Evolutionary conservation across 306 rosid species (phyloP).

Genomic region (Trifolium repens): DNA sequence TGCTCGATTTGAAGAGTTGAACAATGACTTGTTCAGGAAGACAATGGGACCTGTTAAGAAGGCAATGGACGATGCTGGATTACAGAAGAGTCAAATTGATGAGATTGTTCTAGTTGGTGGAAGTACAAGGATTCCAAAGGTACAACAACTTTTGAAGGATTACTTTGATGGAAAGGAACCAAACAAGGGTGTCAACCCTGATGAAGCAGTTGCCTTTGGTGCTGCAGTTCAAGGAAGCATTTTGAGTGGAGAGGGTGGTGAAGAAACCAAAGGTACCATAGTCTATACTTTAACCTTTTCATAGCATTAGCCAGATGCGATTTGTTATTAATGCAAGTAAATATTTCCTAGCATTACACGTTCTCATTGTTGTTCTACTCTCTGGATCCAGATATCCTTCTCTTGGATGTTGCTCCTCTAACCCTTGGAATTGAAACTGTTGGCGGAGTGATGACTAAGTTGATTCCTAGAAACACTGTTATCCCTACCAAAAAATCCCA

Average conservation of each 20-base stretch:
- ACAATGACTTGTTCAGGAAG: slow-evolving; percentile 95
- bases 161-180: slow-evolving; percentile 98
- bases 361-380: slow-evolving; percentile 6
- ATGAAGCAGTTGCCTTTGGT: slow-evolving; percentile 97
- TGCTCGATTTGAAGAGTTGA: slow-evolving; percentile 95
- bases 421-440: slow-evolving; percentile 99
- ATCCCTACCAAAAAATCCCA: slow-evolving; percentile 99
- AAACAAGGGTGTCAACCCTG: slow-evolving; percentile 99
- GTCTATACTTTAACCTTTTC: neutral
- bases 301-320: neutral
- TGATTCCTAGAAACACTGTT: slow-evolving; percentile 97
- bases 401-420: slow-evolving; percentile 93
- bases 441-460: slow-evolving; percentile 99
- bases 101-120: slow-evolving; percentile 98
- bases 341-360: neutral
- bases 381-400: slow-evolving; percentile 77
- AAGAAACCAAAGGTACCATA: slow-evolving; percentile 84
- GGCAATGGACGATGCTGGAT: slow-evolving; percentile 98
- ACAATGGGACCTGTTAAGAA: slow-evolving; percentile 99
- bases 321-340: neutral
- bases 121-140: slow-evolving; percentile 97
- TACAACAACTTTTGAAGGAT: slow-evolving; percentile 90
- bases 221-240: slow-evolving; percentile 99
- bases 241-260: slow-evolving; percentile 99
- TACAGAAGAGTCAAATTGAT: slow-evolving; percentile 83